Base-by-base conservation (phyloP, 208 protist genomes). In the Leishmania tropica region DNA sequence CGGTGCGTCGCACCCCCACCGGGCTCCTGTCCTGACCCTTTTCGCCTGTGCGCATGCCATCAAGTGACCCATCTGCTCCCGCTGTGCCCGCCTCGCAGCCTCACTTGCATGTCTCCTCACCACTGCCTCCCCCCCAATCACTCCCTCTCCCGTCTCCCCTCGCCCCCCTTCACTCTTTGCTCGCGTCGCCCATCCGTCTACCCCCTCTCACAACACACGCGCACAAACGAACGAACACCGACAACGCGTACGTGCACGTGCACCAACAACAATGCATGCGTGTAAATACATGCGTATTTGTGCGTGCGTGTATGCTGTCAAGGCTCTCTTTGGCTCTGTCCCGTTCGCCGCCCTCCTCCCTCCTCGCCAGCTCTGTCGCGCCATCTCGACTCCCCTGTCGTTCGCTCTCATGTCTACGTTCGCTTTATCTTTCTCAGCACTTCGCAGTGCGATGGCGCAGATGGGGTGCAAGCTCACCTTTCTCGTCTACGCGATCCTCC, bases 401-500 rank as follows among this genome's bases (percentile, higher is more conserved):
- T 35, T 1, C 31, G 10, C 64, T 70, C n/a, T n/a, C n/a, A n/a
- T n/a, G n/a, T n/a, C n/a, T n/a, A n/a, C n/a, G n/a, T n/a, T n/a
- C n/a, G n/a, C n/a, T n/a, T n/a, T n/a, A n/a, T n/a, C 5, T 10
- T 31, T n/a, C 64, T 0, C 35, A 6, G 54, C 3, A 48, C n/a
- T n/a, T n/a, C n/a, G n/a, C n/a, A n/a, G n/a, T n/a, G n/a, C n/a
- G n/a, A n/a, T n/a, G n/a, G n/a, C n/a, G n/a, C n/a, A 65, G 37
- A 86, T 68, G 62, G 51, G 11, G 31, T 75, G 37, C 58, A 37
- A 58, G 0, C 85, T 87, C 79, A 86, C 86, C 6, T 82, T 94
- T 65, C 70, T 84, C 5, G 88, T 90, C 58, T 94, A 92, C 83
- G 78, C 81, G 19, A 81, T 95, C 48, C 15, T 92, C 24, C 77